These are phyloP conservation scores for Nothophaeocryptopus gaeumannii DNA, from an alignment of 2,329 filamentous ascomycete genomes.

Conservation along the genomic window DNA sequence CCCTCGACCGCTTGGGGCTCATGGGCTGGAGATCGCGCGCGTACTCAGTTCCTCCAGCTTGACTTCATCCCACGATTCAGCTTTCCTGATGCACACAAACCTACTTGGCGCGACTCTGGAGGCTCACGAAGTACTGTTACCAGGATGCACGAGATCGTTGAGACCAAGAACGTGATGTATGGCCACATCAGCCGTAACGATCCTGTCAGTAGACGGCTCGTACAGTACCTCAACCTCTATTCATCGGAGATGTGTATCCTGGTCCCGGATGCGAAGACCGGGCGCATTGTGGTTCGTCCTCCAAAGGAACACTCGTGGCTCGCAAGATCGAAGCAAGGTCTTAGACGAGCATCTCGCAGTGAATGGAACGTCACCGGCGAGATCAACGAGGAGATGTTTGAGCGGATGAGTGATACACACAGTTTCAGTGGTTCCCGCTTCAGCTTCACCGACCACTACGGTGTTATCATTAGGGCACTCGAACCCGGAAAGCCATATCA, in stretches of 20 bases:
- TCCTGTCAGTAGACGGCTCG: constrained; percentile 41
- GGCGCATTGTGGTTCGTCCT: constrained; percentile 36
- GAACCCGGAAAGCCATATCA: constrained; percentile 34
- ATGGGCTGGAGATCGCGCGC: constrained; percentile 41
- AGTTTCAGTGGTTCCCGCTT: constrained; percentile 35
- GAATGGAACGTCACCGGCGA: constrained; percentile 38
- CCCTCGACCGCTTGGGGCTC: constrained; percentile 46
- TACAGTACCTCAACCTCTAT: constrained; percentile 45
- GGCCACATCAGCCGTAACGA: constrained; percentile 44
- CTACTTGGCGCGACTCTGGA: constrained; percentile 4
- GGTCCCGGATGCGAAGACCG: constrained; percentile 44
- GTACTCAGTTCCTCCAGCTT: constrained; percentile 43
- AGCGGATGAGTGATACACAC: constrained; percentile 33
- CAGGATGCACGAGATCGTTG: constrained; percentile 36
- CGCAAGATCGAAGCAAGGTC: constrained; percentile 38
- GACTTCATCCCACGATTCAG: constrained; percentile 40
- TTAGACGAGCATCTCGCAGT: constrained; percentile 40
- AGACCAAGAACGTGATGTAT: constrained; percentile 44
- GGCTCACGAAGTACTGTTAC: constrained; percentile 24
- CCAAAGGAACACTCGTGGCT: constrained; percentile 42
- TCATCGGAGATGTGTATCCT: constrained; percentile 38
- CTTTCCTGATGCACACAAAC: constrained; percentile 34
- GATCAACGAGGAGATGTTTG: constrained; percentile 40
- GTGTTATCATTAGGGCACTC: constrained; percentile 44
- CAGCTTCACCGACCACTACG: constrained; percentile 45